Conservation (phyloP, 331 rosid genomes). For the Malus hybrid region DNA sequence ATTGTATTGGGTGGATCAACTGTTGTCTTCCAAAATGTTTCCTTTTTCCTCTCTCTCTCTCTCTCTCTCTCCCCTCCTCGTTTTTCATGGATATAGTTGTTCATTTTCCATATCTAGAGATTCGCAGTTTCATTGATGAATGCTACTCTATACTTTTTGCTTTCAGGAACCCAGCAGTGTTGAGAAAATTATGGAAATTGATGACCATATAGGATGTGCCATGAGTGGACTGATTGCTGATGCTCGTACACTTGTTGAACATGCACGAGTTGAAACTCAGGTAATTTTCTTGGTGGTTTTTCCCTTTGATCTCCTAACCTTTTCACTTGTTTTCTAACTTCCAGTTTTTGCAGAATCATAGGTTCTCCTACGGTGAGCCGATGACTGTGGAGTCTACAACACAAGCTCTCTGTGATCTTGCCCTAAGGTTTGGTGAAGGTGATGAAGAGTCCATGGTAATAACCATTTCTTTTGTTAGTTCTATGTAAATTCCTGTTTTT, state of each 20-base stretch:
- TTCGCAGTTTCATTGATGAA: background rate
- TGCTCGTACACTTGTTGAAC: slow-evolving; percentile 98
- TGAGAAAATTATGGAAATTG: slow-evolving; percentile 98
- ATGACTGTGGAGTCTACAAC: slow-evolving; percentile 98
- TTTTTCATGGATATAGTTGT: background rate
- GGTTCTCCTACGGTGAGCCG: slow-evolving; percentile 92
- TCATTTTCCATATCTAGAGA: background rate
- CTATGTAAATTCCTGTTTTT: background rate
- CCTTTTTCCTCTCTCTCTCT: background rate
- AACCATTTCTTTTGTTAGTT: slow-evolving; percentile 1
- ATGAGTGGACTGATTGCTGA: slow-evolving; percentile 99
- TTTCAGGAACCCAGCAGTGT: slow-evolving; percentile 98
- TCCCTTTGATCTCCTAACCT: background rate
- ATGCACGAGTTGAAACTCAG: slow-evolving; percentile 97
- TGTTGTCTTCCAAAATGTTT: background rate
- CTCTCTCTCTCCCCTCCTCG: background rate
- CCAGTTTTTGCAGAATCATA: slow-evolving; percentile 62
- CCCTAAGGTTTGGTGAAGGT: slow-evolving; percentile 95
- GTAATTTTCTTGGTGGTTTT: slow-evolving; percentile 21
- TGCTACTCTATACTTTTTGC: background rate
- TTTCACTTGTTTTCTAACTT: slow-evolving; percentile 13
- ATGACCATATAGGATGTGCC: slow-evolving; percentile 92
- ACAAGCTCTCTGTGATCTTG: slow-evolving; percentile 94
- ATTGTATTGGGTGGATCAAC: background rate
- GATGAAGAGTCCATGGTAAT: slow-evolving; percentile 97